Percentiles rank a stretch among this genome's conserved stretches.
Conservation (phyloP, 2,329 filamentous ascomycete species). For the Simplicillium aogashimaense region DNA sequence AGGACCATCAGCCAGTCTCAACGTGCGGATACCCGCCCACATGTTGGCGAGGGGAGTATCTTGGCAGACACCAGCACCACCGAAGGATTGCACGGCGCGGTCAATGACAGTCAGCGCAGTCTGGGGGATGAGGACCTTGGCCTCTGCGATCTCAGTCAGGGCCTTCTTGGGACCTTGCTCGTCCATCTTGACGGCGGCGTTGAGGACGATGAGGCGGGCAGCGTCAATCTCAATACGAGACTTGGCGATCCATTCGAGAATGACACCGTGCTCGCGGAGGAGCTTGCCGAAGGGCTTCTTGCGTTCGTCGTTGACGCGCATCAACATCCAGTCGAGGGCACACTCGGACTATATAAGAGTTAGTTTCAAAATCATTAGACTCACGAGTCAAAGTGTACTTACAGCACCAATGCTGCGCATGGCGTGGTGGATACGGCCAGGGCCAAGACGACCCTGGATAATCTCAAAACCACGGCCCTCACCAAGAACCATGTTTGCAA, state of each 20-base stretch:
- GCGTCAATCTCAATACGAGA: slow-evolving; percentile 91
- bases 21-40: slow-evolving; percentile 72
- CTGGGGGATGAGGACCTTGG: slow-evolving; percentile 82
- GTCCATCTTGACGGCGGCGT: slow-evolving; percentile 94
- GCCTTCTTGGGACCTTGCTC: slow-evolving; percentile 78
- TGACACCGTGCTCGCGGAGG: slow-evolving; percentile 81
- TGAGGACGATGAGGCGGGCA: slow-evolving; percentile 80
- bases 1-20: slow-evolving; percentile 83
- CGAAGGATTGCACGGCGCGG: slow-evolving; percentile 86
- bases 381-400: slow-evolving; percentile 18
- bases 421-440: slow-evolving; percentile 93
- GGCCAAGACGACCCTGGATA: slow-evolving; percentile 91
- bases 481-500: slow-evolving; percentile 76
- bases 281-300: slow-evolving; percentile 90
- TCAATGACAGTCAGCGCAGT: slow-evolving; percentile 83
- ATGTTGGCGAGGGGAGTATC: slow-evolving; percentile 84
- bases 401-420: slow-evolving; percentile 89
- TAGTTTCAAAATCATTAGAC: slow-evolving; percentile 1
- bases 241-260: slow-evolving; percentile 88
- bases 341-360: slow-evolving; percentile 54
- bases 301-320: slow-evolving; percentile 81
- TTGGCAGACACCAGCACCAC: slow-evolving; percentile 83
- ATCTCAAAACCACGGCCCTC: slow-evolving; percentile 96
- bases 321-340: slow-evolving; percentile 89
- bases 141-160: slow-evolving; percentile 87